Conservation (phyloP, 805 yeast species). For the Komagataella ulmi region DNA sequence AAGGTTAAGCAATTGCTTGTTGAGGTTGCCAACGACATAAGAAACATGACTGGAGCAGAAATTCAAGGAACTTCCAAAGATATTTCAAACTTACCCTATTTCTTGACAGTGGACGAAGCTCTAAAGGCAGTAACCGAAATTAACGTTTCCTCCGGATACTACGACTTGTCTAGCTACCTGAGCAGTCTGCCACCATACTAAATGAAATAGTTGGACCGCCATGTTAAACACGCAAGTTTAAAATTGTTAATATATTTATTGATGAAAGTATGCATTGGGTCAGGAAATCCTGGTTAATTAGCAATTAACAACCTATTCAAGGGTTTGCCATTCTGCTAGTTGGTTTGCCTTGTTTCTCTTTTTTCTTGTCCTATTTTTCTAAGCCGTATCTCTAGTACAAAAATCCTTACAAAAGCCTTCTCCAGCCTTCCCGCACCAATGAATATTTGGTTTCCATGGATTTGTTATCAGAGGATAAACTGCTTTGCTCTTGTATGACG, state of each 20-base stretch:
- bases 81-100: conserved; percentile 26
- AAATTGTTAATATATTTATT: no score
- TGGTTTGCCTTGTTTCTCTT: neutral
- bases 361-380: neutral
- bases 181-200: conserved; percentile 6
- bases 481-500: conserved; percentile 35
- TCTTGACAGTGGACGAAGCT: conserved; percentile 44
- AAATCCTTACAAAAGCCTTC: neutral
- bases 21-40: neutral
- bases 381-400: neutral
- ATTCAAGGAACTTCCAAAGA: conserved; percentile 15
- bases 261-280: neutral
- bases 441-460: neutral
- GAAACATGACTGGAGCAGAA: conserved; percentile 5
- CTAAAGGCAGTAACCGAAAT: conserved; percentile 27
- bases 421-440: neutral
- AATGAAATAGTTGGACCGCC: neutral
- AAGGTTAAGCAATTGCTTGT: conserved; percentile 33
- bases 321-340: neutral
- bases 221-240: neutral
- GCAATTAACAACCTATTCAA: neutral
- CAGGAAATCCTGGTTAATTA: neutral
- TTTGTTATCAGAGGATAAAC: neutral
- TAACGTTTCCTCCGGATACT: conserved; percentile 11
- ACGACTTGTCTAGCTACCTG: conserved; percentile 4